These are phyloP conservation scores for Solanum raphanifolium DNA, from an alignment of 257 asterid species.

Conservation along the genomic window DNA sequence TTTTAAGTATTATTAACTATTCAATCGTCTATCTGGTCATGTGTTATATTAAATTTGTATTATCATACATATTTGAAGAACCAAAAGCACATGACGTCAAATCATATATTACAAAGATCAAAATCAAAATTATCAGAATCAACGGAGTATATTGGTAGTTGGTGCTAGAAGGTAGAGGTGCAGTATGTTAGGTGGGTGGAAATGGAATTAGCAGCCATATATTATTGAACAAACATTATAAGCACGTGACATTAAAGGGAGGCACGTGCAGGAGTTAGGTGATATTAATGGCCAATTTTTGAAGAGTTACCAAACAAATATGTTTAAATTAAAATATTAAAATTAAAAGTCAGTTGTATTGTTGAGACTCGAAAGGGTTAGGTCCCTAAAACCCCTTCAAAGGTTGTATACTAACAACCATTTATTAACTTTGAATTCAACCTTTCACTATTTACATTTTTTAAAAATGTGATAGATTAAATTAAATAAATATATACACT, in stretches of 20 bases:
- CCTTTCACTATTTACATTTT: neutral
- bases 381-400: neutral
- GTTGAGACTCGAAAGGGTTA: neutral
- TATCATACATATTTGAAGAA: neutral
- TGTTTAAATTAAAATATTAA: neutral
- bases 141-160: neutral
- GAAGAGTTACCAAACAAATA: constrained; percentile 2
- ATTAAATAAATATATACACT: too few species aligned
- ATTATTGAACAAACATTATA: neutral
- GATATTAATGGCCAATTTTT: neutral
- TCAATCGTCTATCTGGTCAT: neutral
- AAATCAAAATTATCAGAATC: neutral
- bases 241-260: neutral
- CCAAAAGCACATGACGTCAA: too few species aligned
- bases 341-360: neutral
- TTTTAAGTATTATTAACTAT: neutral
- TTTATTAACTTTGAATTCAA: neutral
- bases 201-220: neutral
- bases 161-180: neutral
- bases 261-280: neutral
- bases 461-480: neutral
- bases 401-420: neutral
- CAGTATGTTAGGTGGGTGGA: neutral
- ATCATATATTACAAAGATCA: too few species aligned
- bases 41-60: neutral